Conservation (phyloP, 352 stramenopile species). For the Globisporangium paroecandrum region DNA sequence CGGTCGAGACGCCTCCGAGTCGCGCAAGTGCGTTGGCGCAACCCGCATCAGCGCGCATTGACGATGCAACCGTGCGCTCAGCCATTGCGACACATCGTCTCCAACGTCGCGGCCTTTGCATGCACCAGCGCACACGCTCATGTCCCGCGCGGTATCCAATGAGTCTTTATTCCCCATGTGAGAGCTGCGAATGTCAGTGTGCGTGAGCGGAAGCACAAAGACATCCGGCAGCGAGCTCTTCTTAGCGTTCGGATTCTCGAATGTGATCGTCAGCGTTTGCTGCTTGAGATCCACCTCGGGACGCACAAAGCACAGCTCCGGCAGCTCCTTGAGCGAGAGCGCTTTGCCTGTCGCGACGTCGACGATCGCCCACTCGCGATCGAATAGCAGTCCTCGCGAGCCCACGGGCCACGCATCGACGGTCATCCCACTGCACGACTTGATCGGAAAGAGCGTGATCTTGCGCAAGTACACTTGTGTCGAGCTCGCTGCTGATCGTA, state of each 20-base stretch:
- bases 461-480: conserved; percentile 37
- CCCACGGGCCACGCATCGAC: conserved; percentile 57
- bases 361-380: conserved; percentile 75
- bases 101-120: conserved; percentile 56
- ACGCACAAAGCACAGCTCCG: conserved; percentile 57
- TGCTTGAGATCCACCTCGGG: conserved; percentile 55
- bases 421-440: conserved; percentile 66
- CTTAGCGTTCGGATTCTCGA: conserved; percentile 9
- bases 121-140: conserved; percentile 48
- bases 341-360: conserved; percentile 43
- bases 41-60: conserved; percentile 73
- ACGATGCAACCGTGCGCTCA: conserved; percentile 56
- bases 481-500: neutral
- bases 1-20: conserved; percentile 18
- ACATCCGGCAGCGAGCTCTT: neutral
- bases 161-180: conserved; percentile 19
- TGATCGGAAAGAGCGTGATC: conserved; percentile 71
- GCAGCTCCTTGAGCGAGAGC: conserved; percentile 55
- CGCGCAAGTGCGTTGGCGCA: conserved; percentile 35
- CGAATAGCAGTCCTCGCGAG: conserved; percentile 55
- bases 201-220: conserved; percentile 40
- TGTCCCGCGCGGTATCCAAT: conserved; percentile 23
- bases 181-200: conserved; percentile 17
- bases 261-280: conserved; percentile 56
- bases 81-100: conserved; percentile 54